Base-by-base conservation (phyloP, 140 eudicot genomes). In the Cichorium intybus region DNA sequence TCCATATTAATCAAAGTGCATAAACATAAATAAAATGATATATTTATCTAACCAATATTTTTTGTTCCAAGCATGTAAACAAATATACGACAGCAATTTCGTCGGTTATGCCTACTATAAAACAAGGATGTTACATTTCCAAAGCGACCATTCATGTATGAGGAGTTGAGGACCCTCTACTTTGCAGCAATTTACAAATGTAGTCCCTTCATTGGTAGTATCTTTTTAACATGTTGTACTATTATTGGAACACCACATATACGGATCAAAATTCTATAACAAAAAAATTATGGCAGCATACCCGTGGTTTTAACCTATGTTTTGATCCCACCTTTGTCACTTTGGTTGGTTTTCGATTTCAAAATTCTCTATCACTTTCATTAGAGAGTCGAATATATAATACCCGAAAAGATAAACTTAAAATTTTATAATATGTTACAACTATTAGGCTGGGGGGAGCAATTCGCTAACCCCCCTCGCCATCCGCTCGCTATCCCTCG, bases 261-360 rank as follows among this genome's bases (percentile, higher is more conserved):
- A 17, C n/a, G 29, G 23, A 56, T 53, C 41, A 18, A 24, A 16
- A n/a, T 22, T 68, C 64, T 29, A 39, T 43, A 54, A 47, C 54
- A 64, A 64, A 20, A 23, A n/a, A 65, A 46, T 15, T 26, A 47
- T 67, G 51, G 33, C 16, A 66, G 34, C 55, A 56, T 31, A 58
- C 53, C 31, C 29, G 33, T 46, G 0, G 18, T 50, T 73, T 73
- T 73, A 73, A 65, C 73, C 61, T 57, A 56, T 48, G 24, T 64
- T 24, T 45, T 56, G 67, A 73, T 53, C 51, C 55, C 27, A 46
- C 56, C 37, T 74, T 61, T 46, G 71, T 75, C 71, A 28, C 65
- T 67, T 75, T 39, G 24, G 18, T 50, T 67, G 58, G 46, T 23
- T 10, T 18, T 34, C 24, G 16, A 60, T 41, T 48, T 47, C 70